Conservation (phyloP, 2,329 filamentous ascomycete species). For the Penicillium polonicum region DNA sequence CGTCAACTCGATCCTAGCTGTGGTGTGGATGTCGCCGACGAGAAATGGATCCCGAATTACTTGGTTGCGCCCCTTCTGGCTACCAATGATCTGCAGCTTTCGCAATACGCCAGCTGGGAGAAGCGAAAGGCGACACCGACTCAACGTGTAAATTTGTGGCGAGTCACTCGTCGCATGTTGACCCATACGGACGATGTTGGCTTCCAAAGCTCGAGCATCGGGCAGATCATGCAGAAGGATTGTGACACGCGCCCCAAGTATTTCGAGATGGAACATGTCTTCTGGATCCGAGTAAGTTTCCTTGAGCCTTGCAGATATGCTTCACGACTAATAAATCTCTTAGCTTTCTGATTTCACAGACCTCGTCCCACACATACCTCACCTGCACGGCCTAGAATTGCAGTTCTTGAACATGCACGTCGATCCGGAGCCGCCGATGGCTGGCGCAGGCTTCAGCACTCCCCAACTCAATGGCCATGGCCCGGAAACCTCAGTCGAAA, state of each 20-base stretch:
- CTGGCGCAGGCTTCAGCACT: conserved; percentile 14
- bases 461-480: conserved; percentile 35
- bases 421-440: conserved; percentile 37
- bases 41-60: conserved; percentile 52
- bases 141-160: conserved; percentile 49
- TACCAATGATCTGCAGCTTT: conserved; percentile 51
- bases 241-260: conserved; percentile 48
- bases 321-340: conserved; percentile 8
- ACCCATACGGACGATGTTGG: conserved; percentile 44
- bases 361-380: conserved; percentile 48
- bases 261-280: conserved; percentile 50
- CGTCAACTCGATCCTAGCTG: conserved; percentile 44
- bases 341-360: conserved; percentile 53
- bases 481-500: conserved; percentile 24
- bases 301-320: not conserved
- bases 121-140: conserved; percentile 44
- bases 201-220: conserved; percentile 37
- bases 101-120: conserved; percentile 50
- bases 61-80: conserved; percentile 50
- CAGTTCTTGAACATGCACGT: conserved; percentile 44
- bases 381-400: conserved; percentile 45
- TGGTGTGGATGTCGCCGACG: conserved; percentile 37
- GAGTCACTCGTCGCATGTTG: conserved; percentile 47
- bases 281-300: conserved; percentile 50
- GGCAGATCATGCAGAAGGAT: conserved; percentile 43